A percentile compares a stretch with the other conserved stretches of the same genome.
Evolutionary conservation across 352 stramenopile species (phyloP).

Genomic region (Globisporangium rhizosaccharum): DNA sequence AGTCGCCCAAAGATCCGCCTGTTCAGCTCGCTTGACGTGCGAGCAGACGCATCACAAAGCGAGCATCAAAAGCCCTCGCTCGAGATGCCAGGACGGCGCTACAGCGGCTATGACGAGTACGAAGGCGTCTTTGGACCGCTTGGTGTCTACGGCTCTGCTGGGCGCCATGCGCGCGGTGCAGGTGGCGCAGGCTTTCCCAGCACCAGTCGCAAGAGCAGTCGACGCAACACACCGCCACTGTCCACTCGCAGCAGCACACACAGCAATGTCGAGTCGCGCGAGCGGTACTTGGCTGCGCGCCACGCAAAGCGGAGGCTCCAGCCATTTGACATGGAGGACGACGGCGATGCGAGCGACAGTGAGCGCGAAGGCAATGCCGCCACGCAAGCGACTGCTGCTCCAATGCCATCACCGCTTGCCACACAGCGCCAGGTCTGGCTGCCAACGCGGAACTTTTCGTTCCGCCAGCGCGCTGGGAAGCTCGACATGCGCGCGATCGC

Average conservation of each 20-base stretch:
- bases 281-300: slow-evolving; percentile 20
- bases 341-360: slow-evolving; percentile 7
- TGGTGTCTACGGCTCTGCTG: slow-evolving; percentile 12
- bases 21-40: neutral
- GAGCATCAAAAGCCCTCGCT: neutral
- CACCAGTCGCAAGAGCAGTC: neutral
- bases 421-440: slow-evolving; percentile 52
- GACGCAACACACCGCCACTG: neutral
- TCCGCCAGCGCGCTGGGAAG: slow-evolving; percentile 68
- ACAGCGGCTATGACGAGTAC: slow-evolving; percentile 63
- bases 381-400: neutral
- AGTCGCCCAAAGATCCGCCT: neutral
- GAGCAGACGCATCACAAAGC: neutral
- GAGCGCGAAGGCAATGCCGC: neutral
- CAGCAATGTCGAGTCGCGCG: slow-evolving; percentile 14
- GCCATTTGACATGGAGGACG: slow-evolving; percentile 6
- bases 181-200: neutral
- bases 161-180: slow-evolving; percentile 1
- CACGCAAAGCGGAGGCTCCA: slow-evolving; percentile 17
- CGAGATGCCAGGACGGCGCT: slow-evolving; percentile 9
- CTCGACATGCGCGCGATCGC: slow-evolving; percentile 69
- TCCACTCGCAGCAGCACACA: neutral
- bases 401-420: neutral
- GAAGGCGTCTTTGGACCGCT: slow-evolving; percentile 53
- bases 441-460: slow-evolving; percentile 64